phyloP scores from a whole-genome alignment of 768 basidiomycete genomes.

The Tricholoma saponaceum region DNA sequence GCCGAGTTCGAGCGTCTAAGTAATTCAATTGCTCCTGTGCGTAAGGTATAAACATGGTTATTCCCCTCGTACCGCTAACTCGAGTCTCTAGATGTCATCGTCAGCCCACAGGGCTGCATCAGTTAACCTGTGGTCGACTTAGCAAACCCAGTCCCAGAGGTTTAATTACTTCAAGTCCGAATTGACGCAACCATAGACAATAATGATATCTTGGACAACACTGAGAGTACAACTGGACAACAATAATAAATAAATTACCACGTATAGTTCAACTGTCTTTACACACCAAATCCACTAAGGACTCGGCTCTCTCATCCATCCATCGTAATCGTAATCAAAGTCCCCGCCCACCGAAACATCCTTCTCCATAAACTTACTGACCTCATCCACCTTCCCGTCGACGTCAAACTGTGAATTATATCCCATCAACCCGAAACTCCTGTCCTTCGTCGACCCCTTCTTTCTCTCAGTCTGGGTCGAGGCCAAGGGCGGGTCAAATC shows the following conservation, averaged over 20 bases:
- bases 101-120: too few relatives aligned
- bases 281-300: conserved; percentile 19
- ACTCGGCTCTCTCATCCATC: conserved; percentile 44
- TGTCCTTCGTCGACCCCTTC: conserved; percentile 9
- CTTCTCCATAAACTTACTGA: conserved; percentile 50
- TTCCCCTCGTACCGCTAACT: too few relatives aligned
- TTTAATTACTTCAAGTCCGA: too few relatives aligned
- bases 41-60: too few relatives aligned
- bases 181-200: too few relatives aligned
- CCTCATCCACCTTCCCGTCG: conserved; percentile 48
- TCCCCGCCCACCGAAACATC: conserved; percentile 32
- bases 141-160: too few relatives aligned
- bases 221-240: background rate
- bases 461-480: conserved; percentile 27
- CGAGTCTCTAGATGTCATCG: too few relatives aligned
- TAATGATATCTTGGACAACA: background rate
- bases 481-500: conserved; percentile 28
- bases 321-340: conserved; percentile 36
- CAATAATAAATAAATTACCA: background rate
- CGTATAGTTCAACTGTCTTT: background rate
- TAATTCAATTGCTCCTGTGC: too few relatives aligned
- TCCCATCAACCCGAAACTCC: conserved; percentile 31
- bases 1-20: too few relatives aligned
- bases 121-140: too few relatives aligned
- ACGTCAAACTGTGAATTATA: conserved; percentile 60